phyloP scores from a whole-genome alignment of 139 green algal species.

The Chara braunii region DNA sequence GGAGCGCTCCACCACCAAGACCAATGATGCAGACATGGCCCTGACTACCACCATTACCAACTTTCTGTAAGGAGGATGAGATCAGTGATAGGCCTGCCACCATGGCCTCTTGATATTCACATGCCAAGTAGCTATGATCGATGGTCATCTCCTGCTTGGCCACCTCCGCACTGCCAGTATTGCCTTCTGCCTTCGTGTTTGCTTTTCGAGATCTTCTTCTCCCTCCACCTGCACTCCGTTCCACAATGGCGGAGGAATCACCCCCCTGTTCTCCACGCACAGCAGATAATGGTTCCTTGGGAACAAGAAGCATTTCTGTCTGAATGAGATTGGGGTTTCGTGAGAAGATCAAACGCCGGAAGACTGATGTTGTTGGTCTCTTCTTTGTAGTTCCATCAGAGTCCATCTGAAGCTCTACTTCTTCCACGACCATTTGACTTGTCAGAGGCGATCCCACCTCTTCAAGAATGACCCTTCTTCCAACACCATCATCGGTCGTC shows the following conservation, averaged over 20 bases:
- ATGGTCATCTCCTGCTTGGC: conserved; percentile 11
- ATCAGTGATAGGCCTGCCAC: conserved; percentile 41
- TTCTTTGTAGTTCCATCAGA: background rate
- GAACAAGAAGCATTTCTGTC: too few relatives aligned
- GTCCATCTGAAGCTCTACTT: conserved; percentile 35
- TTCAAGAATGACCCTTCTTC: conserved; percentile 17
- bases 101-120: conserved; percentile 48
- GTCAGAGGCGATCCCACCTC: conserved; percentile 35
- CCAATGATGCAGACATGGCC: conserved; percentile 40
- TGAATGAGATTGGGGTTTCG: conserved; percentile 45
- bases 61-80: too few relatives aligned
- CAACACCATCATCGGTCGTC: conserved; percentile 45
- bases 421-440: conserved; percentile 46
- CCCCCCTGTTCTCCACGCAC: too few relatives aligned
- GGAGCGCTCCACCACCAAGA: conserved; percentile 50
- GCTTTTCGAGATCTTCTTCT: conserved; percentile 17
- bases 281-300: too few relatives aligned
- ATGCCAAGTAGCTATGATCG: conserved; percentile 39
- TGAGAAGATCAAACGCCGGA: conserved; percentile 50
- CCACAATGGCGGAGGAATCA: too few relatives aligned
- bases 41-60: too few relatives aligned
- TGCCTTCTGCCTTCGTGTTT: background rate
- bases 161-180: too few relatives aligned
- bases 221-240: too few relatives aligned
- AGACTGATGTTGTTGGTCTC: too few relatives aligned